phyloP scores from a whole-genome alignment of 2,329 filamentous ascomycete species.

The Fonsecaea pedrosoi region DNA sequence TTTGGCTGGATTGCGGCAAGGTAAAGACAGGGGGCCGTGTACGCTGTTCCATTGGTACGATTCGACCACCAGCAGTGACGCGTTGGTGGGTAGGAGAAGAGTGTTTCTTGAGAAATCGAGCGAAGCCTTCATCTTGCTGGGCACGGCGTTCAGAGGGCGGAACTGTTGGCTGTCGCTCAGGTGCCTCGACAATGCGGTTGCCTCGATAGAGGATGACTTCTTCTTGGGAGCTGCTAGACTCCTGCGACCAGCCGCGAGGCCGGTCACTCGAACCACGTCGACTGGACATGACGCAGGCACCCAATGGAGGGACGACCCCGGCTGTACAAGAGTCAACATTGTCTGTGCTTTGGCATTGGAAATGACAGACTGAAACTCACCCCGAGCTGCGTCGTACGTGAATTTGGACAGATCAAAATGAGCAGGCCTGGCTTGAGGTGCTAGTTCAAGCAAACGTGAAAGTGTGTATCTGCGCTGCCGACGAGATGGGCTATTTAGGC shows the following conservation, averaged over 20 bases:
- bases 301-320: constrained; percentile 38
- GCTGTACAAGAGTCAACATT: constrained; percentile 34
- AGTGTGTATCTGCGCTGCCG: constrained; percentile 35
- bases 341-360: background rate
- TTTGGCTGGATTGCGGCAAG: constrained; percentile 29
- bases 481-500: constrained; percentile 31
- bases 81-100: constrained; percentile 57
- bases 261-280: constrained; percentile 34
- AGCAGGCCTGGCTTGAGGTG: constrained; percentile 28
- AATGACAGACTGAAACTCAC: constrained; percentile 27
- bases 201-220: constrained; percentile 32
- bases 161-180: constrained; percentile 43
- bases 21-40: constrained; percentile 48
- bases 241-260: constrained; percentile 35
- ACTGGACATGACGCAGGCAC: constrained; percentile 38
- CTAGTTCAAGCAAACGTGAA: constrained; percentile 36
- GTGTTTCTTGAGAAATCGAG: constrained; percentile 55
- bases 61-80: constrained; percentile 57
- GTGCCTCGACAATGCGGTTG: constrained; percentile 30
- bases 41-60: constrained; percentile 54
- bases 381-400: constrained; percentile 40
- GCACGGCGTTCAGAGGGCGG: constrained; percentile 45
- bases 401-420: constrained; percentile 41
- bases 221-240: constrained; percentile 35
- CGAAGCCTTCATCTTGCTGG: constrained; percentile 53